A percentile compares a stretch with the other conserved stretches of the same genome.
Evolutionary conservation across 148 eudicot species (phyloP).

Genomic region (Amaranthus cruentus): DNA sequence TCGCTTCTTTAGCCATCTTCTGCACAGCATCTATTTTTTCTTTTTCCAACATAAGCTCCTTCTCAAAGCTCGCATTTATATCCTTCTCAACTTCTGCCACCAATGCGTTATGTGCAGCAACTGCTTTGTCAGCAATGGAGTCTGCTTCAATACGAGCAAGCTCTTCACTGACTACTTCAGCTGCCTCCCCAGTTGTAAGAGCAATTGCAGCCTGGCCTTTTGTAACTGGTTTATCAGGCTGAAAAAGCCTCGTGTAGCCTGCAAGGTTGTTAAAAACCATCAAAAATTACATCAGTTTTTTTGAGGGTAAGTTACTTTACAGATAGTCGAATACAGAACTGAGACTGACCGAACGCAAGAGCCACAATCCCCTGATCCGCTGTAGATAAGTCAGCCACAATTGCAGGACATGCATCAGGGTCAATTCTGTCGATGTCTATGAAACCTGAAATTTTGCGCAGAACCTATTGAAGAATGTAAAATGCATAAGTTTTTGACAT

Average conservation of each 20-base stretch:
- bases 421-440: constrained; percentile 83
- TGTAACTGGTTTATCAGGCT: constrained; percentile 94
- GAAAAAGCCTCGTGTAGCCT: constrained; percentile 95
- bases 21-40: constrained; percentile 73
- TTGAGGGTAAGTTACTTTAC: not conserved
- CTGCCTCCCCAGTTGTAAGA: constrained; percentile 87
- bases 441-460: constrained; percentile 80
- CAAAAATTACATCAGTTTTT: constrained; percentile 12
- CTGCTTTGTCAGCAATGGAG: constrained; percentile 91
- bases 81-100: constrained; percentile 93
- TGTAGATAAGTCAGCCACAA: constrained; percentile 74
- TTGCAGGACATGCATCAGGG: constrained; percentile 95
- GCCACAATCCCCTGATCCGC: constrained; percentile 87
- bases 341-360: constrained; percentile 88
- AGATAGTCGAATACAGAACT: constrained; percentile 23
- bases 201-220: constrained; percentile 97
- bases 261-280: constrained; percentile 13
- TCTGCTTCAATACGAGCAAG: constrained; percentile 98
- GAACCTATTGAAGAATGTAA: constrained; percentile 38
- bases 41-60: constrained; percentile 65
- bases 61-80: constrained; percentile 74
- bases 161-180: constrained; percentile 86
- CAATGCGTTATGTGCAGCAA: constrained; percentile 82
- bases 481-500: not conserved
- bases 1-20: constrained; percentile 82